phyloP scores from a whole-genome alignment of 179 eudicot species.

The Vitellaria paradoxa region DNA sequence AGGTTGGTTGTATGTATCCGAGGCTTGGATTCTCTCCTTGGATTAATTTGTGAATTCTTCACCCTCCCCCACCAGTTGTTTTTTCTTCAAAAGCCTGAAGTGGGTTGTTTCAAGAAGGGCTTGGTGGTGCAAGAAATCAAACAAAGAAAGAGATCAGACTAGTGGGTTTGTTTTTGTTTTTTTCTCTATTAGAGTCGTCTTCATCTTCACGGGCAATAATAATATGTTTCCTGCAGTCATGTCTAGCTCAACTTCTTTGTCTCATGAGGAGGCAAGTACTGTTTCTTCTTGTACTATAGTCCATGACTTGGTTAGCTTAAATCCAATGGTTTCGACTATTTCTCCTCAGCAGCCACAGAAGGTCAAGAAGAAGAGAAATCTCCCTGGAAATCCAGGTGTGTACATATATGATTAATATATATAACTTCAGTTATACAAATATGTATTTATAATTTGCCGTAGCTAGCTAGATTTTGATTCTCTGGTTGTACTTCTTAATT shows the following conservation, averaged over 20 bases:
- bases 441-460: not conserved
- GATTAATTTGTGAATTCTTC: not conserved
- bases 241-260: constrained; percentile 55
- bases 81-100: not conserved
- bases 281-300: constrained; percentile 32
- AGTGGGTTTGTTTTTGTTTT: not conserved
- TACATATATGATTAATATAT: too few relatives aligned
- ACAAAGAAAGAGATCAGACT: constrained; percentile 3
- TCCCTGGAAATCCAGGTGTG: constrained; percentile 84
- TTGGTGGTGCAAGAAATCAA: constrained; percentile 4
- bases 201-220: constrained; percentile 13
- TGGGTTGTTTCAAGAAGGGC: not conserved
- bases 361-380: constrained; percentile 80
- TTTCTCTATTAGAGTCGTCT: constrained; percentile 24
- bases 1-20: not conserved
- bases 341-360: constrained; percentile 42
- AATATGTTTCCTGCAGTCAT: constrained; percentile 47
- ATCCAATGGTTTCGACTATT: constrained; percentile 39
- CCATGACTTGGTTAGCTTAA: constrained; percentile 38
- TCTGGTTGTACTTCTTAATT: not conserved
- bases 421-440: not conserved
- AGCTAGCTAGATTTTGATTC: not conserved
- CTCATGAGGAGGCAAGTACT: constrained; percentile 39
- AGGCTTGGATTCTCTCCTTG: not conserved
- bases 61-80: not conserved